Base-by-base conservation (phyloP, 495 filamentous ascomycete species). In the Delitschia confertaspora region DNA sequence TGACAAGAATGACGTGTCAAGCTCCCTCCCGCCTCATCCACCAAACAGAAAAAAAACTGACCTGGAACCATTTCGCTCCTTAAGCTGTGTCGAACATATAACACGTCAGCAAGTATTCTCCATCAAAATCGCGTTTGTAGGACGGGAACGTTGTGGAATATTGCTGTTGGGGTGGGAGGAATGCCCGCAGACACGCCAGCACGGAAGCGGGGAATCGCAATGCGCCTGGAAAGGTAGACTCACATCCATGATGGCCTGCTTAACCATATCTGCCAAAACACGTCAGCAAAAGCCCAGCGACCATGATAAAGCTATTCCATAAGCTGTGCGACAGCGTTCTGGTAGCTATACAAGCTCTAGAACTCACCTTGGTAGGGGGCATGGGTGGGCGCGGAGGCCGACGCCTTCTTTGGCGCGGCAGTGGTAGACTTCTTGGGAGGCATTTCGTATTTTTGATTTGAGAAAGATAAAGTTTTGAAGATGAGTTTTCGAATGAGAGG, bases 11-110 rank as follows among this genome's bases (percentile, higher is more conserved):
- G n/a, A n/a, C n/a, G n/a, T n/a, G n/a, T n/a, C n/a, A n/a, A n/a
- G n/a, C n/a, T n/a, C n/a, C n/a, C n/a, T n/a, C n/a, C n/a, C n/a
- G n/a, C n/a, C n/a, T n/a, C n/a, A n/a, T n/a, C n/a, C n/a, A n/a
- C n/a, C n/a, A 16, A 31, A 37, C 7, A 33, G 22, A 33, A 52
- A 51, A 33, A 33, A 27, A 45, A 60, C 74, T 65, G 65, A 79
- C 76, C 76, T 80, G 24, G 71, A 76, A 45, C 77, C 77, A 60
- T 72, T 75, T 42, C 77, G 69, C 27, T 80, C 76, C 62, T 81
- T 81, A 55, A 80, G 74, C 77, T 81, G 47, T 39, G 59, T 16
- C 49, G 43, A 37, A 53, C 43, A 49, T 51, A 58, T 17, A 45
- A 66, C 49, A 41, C 37, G 68, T 78, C 66, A 78, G 74, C 49